Percentiles rank a stretch among this genome's conserved stretches.
These are phyloP conservation scores for Hypomyces rosellus DNA, from an alignment of 2,329 filamentous ascomycete genomes.

Conservation along the genomic window DNA sequence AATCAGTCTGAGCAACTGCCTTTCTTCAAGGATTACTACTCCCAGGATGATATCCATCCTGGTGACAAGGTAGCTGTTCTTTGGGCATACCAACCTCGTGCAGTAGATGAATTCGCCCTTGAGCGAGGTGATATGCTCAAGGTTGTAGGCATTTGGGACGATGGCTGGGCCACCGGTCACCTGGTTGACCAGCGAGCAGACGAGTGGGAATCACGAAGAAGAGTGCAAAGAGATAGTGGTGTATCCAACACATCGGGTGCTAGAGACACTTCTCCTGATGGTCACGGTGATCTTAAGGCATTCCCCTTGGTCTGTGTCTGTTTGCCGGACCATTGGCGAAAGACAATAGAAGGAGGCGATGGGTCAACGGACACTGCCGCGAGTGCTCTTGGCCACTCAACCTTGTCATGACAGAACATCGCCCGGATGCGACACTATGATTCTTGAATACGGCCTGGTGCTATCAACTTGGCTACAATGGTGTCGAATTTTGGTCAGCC, in stretches of 20 bases:
- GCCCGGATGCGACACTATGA: not conserved
- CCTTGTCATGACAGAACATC: slow-evolving; percentile 19
- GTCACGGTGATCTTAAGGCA: slow-evolving; percentile 81
- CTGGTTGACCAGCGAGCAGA: slow-evolving; percentile 77
- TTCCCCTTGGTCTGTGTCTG: slow-evolving; percentile 97
- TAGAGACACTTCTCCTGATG: slow-evolving; percentile 55
- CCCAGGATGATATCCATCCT: slow-evolving; percentile 89
- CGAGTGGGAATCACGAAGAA: slow-evolving; percentile 74
- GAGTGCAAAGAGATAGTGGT: slow-evolving; percentile 83
- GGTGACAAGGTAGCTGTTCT: slow-evolving; percentile 84
- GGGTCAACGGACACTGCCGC: slow-evolving; percentile 60
- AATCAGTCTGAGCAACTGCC: slow-evolving; percentile 92
- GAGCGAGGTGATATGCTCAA: slow-evolving; percentile 98
- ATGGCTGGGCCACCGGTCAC: slow-evolving; percentile 95
- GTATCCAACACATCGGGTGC: slow-evolving; percentile 73
- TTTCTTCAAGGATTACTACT: slow-evolving; percentile 99
- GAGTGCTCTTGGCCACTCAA: slow-evolving; percentile 22
- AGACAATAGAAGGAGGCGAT: slow-evolving; percentile 91
- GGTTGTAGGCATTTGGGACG: slow-evolving; percentile 97
- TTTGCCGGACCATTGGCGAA: slow-evolving; percentile 90
- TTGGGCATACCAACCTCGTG: slow-evolving; percentile 95
- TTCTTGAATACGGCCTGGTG: not conserved
- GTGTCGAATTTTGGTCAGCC: not conserved
- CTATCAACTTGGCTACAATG: not conserved
- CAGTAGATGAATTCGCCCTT: slow-evolving; percentile 84